phyloP scores from a whole-genome alignment of 2,329 filamentous ascomycete species.

The Endoconidiophora laricicola region DNA sequence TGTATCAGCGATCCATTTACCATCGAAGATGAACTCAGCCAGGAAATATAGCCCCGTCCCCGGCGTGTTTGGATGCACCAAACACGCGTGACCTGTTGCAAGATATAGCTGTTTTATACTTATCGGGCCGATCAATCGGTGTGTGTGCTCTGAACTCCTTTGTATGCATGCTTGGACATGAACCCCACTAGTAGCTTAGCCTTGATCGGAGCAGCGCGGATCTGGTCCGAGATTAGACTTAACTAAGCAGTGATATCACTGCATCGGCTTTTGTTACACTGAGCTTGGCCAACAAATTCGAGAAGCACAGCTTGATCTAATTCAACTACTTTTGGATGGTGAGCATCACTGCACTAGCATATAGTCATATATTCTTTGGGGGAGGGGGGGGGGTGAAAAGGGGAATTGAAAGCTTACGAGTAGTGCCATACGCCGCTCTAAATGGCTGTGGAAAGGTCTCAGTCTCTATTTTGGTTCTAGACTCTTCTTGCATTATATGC shows the following conservation, averaged over 20 bases:
- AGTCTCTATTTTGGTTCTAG: conserved; percentile 33
- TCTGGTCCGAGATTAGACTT: conserved; percentile 42
- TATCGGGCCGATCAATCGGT: conserved; percentile 62
- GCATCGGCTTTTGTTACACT: conserved; percentile 59
- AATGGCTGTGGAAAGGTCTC: conserved; percentile 39
- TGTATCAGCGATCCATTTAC: conserved; percentile 46
- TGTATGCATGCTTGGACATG: conserved; percentile 55
- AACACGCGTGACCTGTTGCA: conserved; percentile 86
- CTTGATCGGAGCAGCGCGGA: conserved; percentile 53
- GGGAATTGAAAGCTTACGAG: too few species aligned
- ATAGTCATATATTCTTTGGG: too few species aligned
- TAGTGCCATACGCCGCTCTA: conserved; percentile 54
- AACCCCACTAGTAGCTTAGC: conserved; percentile 36
- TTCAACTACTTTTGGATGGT: conserved; percentile 31
- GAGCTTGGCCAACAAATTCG: conserved; percentile 54
- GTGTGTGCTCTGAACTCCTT: conserved; percentile 40
- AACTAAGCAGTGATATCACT: conserved; percentile 77
- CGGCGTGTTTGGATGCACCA: conserved; percentile 94
- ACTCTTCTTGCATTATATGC: too few species aligned
- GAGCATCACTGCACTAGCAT: background rate
- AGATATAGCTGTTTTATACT: conserved; percentile 58
- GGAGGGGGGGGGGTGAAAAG: too few species aligned
- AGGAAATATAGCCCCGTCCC: conserved; percentile 58
- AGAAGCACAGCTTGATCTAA: conserved; percentile 62
- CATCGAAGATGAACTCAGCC: conserved; percentile 64